phyloP scores from a whole-genome alignment of 345 rosid genomes.

The Eucalyptus cloeziana region DNA sequence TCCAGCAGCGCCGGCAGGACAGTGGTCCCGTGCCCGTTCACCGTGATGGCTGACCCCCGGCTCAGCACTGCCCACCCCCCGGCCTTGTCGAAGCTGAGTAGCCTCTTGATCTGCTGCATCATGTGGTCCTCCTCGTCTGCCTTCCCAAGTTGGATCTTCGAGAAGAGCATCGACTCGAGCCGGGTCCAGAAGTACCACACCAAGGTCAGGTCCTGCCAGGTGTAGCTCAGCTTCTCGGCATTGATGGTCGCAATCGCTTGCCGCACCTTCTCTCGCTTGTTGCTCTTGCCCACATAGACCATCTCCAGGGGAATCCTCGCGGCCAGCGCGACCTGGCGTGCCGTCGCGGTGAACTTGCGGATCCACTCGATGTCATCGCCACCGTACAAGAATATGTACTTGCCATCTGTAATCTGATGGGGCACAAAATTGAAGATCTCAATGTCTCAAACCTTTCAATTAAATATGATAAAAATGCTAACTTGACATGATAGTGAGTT shows the following conservation, averaged over 20 bases:
- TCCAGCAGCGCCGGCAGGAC: conserved; percentile 34
- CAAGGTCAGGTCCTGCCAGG: conserved; percentile 52
- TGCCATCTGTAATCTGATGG: conserved; percentile 55
- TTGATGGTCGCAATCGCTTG: conserved; percentile 20
- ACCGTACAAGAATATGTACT: conserved; percentile 80
- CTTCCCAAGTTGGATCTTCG: conserved; percentile 71
- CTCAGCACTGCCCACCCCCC: conserved; percentile 83
- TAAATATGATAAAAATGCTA: not conserved
- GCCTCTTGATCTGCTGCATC: conserved; percentile 76
- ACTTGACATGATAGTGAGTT: not conserved
- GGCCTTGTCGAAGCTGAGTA: conserved; percentile 65
- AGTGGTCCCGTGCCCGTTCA: conserved; percentile 45
- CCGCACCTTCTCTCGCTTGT: conserved; percentile 44
- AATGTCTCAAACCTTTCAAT: not conserved
- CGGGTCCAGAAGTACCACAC: conserved; percentile 96
- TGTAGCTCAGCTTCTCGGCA: conserved; percentile 41
- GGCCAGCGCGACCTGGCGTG: conserved; percentile 37
- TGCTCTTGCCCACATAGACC: conserved; percentile 76
- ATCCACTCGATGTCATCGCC: conserved; percentile 83
- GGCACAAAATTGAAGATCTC: not conserved
- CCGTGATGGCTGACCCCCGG: conserved; percentile 43
- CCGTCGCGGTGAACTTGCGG: conserved; percentile 47
- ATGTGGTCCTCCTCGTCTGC: conserved; percentile 51
- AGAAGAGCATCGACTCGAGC: conserved; percentile 78
- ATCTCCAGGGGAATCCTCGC: conserved; percentile 56